A percentile compares a stretch with the other conserved stretches of the same genome.
Evolutionary conservation across 495 filamentous ascomycete genomes (phyloP).

Genomic region (Talaromyces proteolyticus): DNA sequence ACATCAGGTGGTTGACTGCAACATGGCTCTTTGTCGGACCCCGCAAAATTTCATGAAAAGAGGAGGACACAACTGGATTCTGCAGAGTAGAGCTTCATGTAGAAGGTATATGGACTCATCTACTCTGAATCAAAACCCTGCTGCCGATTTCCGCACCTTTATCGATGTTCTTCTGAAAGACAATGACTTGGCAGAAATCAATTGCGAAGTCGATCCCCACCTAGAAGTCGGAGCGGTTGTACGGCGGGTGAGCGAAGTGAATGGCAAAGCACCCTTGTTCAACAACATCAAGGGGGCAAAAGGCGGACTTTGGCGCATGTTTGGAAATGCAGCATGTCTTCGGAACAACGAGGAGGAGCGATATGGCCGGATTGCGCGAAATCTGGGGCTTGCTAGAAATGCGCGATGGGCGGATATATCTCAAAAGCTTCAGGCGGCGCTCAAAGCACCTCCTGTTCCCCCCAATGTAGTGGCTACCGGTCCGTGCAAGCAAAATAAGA

Average conservation of each 20-base stretch:
- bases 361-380: conserved; percentile 28
- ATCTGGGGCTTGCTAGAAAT: conserved; percentile 23
- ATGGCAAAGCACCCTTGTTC: conserved; percentile 36
- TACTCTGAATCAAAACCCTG: no score
- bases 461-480: conserved; percentile 18
- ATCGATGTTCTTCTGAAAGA: conserved; percentile 27
- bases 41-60: no score
- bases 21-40: no score
- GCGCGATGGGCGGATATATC: conserved; percentile 23
- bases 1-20: no score
- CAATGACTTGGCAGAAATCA: conserved; percentile 30
- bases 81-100: no score
- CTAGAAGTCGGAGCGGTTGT: conserved; percentile 33
- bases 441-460: conserved; percentile 9
- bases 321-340: conserved; percentile 26
- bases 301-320: conserved; percentile 30
- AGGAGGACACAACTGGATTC: no score
- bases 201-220: conserved; percentile 25
- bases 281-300: conserved; percentile 31
- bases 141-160: conserved; percentile 28
- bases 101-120: no score
- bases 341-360: conserved; percentile 16
- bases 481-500: conserved; percentile 28
- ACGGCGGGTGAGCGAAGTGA: conserved; percentile 27
- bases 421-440: conserved; percentile 22